These are phyloP conservation scores for Aureobasidium sp. DNA, from an alignment of 2,329 filamentous ascomycete genomes.

Conservation along the genomic window DNA sequence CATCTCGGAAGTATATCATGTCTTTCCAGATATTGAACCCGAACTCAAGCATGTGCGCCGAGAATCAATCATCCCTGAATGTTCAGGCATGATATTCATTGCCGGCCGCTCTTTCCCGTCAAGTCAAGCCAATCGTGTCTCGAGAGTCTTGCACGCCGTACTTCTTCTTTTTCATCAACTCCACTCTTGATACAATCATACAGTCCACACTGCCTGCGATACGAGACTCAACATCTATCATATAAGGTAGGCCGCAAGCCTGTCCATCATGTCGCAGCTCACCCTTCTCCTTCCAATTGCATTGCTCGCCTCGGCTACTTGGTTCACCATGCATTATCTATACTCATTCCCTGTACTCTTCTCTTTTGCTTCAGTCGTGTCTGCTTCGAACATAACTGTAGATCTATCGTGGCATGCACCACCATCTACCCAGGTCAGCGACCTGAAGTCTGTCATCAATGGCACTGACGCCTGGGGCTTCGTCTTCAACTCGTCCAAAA, in stretches of 20 bases:
- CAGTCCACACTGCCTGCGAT: background rate
- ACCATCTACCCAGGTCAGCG: slow-evolving; percentile 48
- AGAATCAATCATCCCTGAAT: background rate
- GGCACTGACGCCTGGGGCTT: slow-evolving; percentile 61
- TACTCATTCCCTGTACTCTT: slow-evolving; percentile 18
- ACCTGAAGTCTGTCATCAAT: slow-evolving; percentile 49
- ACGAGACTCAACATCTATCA: background rate
- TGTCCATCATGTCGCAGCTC: background rate
- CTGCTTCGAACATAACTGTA: slow-evolving; percentile 15
- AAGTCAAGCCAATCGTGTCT: background rate
- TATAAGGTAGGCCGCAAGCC: background rate
- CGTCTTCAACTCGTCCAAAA: slow-evolving; percentile 58
- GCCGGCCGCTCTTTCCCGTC: background rate
- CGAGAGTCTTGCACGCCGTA: background rate
- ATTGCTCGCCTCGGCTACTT: slow-evolving; percentile 18
- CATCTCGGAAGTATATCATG: background rate
- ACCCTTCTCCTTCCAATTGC: slow-evolving; percentile 20
- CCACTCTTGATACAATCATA: background rate
- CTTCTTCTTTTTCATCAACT: background rate
- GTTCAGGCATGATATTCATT: background rate
- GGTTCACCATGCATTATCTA: slow-evolving; percentile 24
- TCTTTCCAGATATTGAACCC: background rate
- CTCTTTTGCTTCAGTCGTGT: slow-evolving; percentile 8
- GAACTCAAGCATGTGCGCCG: background rate
- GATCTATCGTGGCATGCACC: slow-evolving; percentile 53